Evolutionary conservation across 2,329 filamentous ascomycete genomes (phyloP).

Genomic region (Fonsecaea monophora): DNA sequence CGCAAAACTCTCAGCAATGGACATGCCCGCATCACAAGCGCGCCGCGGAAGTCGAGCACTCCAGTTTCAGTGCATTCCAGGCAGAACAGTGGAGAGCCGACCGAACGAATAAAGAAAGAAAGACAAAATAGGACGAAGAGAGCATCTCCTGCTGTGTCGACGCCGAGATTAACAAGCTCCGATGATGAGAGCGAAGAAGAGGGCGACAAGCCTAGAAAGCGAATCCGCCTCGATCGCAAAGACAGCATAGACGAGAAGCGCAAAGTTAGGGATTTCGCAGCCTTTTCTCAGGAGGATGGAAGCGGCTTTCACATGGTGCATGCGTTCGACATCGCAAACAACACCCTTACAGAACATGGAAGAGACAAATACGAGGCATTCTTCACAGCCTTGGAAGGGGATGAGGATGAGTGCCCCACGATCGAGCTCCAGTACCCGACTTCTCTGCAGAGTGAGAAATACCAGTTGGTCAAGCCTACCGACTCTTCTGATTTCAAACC

Average conservation of each 20-base stretch:
- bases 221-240: constrained; percentile 49
- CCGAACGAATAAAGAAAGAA: constrained; percentile 35
- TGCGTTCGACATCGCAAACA: constrained; percentile 55
- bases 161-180: constrained; percentile 39
- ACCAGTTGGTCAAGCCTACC: constrained; percentile 79
- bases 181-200: constrained; percentile 45
- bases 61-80: constrained; percentile 34
- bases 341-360: constrained; percentile 48
- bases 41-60: constrained; percentile 35
- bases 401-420: constrained; percentile 52
- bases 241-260: constrained; percentile 54
- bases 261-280: constrained; percentile 52
- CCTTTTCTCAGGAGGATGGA: constrained; percentile 52
- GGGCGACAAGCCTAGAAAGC: constrained; percentile 45
- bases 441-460: constrained; percentile 70
- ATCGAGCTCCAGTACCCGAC: constrained; percentile 86
- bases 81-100: constrained; percentile 37
- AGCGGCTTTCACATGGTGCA: constrained; percentile 55
- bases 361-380: constrained; percentile 40
- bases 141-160: constrained; percentile 38
- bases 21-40: constrained; percentile 17
- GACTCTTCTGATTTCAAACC: constrained; percentile 71
- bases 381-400: constrained; percentile 57
- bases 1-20: constrained; percentile 27
- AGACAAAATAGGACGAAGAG: constrained; percentile 31